A percentile compares a stretch with the other conserved stretches of the same genome.
phyloP scores from a whole-genome alignment of 192 early-diverging fungal genomes.

The Funneliformis mosseae region DNA sequence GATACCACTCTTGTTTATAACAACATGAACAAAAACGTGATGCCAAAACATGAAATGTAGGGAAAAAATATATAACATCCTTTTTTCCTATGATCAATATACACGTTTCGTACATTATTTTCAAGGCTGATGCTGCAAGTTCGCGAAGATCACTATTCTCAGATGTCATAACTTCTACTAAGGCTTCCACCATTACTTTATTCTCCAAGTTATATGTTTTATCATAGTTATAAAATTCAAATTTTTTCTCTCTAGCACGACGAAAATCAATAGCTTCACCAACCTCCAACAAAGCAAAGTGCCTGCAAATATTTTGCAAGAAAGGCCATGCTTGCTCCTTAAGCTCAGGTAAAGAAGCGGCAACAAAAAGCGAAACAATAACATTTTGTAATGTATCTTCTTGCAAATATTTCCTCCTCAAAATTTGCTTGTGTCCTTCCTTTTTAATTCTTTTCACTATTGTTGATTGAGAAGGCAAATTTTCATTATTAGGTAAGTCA shows the following conservation, averaged over 20 bases:
- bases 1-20: conserved; percentile 85
- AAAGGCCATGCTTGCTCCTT: conserved; percentile 64
- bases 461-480: conserved; percentile 1
- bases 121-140: conserved; percentile 69
- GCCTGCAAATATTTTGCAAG: conserved; percentile 66
- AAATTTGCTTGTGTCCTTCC: conserved; percentile 57
- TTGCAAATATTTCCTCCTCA: conserved; percentile 37
- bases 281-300: conserved; percentile 76
- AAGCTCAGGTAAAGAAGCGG: conserved; percentile 60
- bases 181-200: conserved; percentile 75
- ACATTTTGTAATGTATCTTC: conserved; percentile 67
- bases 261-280: conserved; percentile 63
- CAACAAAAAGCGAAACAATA: conserved; percentile 66
- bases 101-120: conserved; percentile 63
- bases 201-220: conserved; percentile 55
- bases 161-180: conserved; percentile 77
- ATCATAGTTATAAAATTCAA: conserved; percentile 53
- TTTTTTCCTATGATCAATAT: conserved; percentile 58
- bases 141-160: conserved; percentile 60
- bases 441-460: conserved; percentile 41
- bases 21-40: conserved; percentile 88
- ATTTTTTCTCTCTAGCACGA: conserved; percentile 49
- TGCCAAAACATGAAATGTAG: conserved; percentile 78
- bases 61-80: conserved; percentile 63
- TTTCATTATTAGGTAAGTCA: conserved; percentile 19